Percentiles rank a stretch among this genome's conserved stretches.
Evolutionary conservation across 495 filamentous ascomycete genomes (phyloP).

Genomic region (Aspergillus saccharolyticus): DNA sequence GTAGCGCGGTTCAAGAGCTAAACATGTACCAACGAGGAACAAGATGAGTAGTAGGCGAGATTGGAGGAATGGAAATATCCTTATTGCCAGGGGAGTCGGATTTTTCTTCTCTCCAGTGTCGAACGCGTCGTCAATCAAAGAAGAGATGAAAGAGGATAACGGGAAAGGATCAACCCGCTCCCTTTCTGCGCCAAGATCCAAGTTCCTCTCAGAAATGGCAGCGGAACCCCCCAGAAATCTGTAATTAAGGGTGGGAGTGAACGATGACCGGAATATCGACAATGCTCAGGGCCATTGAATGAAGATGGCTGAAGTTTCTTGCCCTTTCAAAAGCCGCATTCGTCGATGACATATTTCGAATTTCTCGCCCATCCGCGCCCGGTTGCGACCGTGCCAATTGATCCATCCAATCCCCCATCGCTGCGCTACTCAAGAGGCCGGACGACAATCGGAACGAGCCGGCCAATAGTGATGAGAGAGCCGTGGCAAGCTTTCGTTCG

Average conservation of each 20-base stretch:
- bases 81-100: neutral
- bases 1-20: neutral
- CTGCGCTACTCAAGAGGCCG: neutral
- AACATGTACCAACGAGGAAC: neutral
- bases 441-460: conserved; percentile 3
- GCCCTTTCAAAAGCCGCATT: conserved; percentile 30
- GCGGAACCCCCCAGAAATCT: conserved; percentile 4
- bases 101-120: neutral
- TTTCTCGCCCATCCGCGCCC: conserved; percentile 14
- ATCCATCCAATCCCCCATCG: neutral
- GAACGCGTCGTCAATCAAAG: conserved; percentile 1
- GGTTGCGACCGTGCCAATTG: conserved; percentile 28
- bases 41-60: neutral
- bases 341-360: conserved; percentile 27
- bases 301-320: conserved; percentile 4
- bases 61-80: neutral
- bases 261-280: neutral
- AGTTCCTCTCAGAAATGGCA: neutral
- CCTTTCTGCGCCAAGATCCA: neutral
- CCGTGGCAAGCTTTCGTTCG: neutral
- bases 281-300: neutral
- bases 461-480: neutral
- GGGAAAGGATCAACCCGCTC: neutral
- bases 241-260: neutral
- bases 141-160: neutral